Evolutionary conservation across 441 rosid species (phyloP).

Genomic region (Eugenia klotzschiana): DNA sequence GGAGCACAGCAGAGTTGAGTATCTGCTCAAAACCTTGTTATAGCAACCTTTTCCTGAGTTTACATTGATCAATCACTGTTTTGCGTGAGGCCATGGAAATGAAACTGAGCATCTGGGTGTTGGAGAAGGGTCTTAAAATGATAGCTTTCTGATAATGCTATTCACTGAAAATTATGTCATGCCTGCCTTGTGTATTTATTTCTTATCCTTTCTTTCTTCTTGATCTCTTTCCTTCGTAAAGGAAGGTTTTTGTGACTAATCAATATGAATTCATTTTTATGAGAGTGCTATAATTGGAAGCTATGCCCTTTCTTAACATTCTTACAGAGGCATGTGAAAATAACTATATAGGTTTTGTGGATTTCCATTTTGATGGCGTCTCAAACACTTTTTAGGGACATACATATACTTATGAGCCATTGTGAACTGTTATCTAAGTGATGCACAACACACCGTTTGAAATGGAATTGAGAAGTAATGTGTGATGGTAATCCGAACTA

Average conservation of each 20-base stretch:
- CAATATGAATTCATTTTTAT: neutral
- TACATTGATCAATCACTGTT: neutral
- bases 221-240: neutral
- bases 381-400: neutral
- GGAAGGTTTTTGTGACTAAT: neutral
- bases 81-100: neutral
- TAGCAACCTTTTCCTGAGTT: neutral
- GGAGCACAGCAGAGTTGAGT: constrained; percentile 62
- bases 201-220: neutral
- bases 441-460: neutral
- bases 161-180: neutral
- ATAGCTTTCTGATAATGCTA: neutral
- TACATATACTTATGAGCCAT: neutral
- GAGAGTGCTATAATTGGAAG: neutral
- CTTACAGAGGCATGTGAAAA: neutral
- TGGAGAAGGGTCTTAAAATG: neutral
- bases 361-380: neutral
- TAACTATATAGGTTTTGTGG: neutral
- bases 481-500: neutral
- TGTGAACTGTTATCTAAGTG: neutral
- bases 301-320: neutral
- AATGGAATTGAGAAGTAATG: neutral
- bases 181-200: neutral
- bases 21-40: neutral
- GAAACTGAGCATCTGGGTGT: neutral